A percentile compares a stretch with the other conserved stretches of the same genome.
Evolutionary conservation across 768 basidiomycete species (phyloP).

Genomic region (Termitomyces sp.): DNA sequence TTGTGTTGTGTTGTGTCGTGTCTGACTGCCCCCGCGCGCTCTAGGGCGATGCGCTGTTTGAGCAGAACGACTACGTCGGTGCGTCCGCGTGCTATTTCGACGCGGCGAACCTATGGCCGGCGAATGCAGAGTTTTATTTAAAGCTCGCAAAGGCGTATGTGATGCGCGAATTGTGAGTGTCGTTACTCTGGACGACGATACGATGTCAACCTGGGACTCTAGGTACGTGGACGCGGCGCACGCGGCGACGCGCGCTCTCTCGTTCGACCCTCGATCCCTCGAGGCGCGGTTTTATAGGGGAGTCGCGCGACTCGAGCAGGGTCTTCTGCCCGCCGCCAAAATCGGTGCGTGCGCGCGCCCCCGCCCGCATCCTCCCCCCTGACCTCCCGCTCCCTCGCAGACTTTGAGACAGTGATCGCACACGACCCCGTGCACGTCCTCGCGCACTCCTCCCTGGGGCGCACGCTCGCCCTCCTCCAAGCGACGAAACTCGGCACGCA

Average conservation of each 20-base stretch:
- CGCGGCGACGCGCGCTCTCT: slow-evolving; percentile 17
- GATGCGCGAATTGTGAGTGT: slow-evolving; percentile 13
- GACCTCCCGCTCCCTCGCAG: slow-evolving; percentile 15
- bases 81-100: slow-evolving; percentile 28
- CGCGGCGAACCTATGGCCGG: slow-evolving; percentile 20
- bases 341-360: slow-evolving; percentile 17
- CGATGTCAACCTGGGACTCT: neutral
- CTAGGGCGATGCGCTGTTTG: slow-evolving; percentile 29
- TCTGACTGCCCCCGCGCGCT: too few relatives aligned
- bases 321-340: slow-evolving; percentile 17
- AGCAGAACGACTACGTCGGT: slow-evolving; percentile 24
- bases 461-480: slow-evolving; percentile 7
- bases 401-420: slow-evolving; percentile 29
- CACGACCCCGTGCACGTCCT: slow-evolving; percentile 23
- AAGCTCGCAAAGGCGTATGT: slow-evolving; percentile 14
- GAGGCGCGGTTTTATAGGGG: slow-evolving; percentile 17
- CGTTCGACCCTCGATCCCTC: slow-evolving; percentile 15
- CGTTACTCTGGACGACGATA: too few relatives aligned
- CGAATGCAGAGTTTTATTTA: slow-evolving; percentile 14
- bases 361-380: too few relatives aligned
- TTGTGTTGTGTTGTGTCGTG: too few relatives aligned
- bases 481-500: slow-evolving; percentile 9
- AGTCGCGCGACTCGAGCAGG: slow-evolving; percentile 17
- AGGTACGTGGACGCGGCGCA: slow-evolving; percentile 17
- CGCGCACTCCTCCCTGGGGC: slow-evolving; percentile 22